Evolutionary conservation across 2,329 filamentous ascomycete species (phyloP).

Genomic region (Fusarium algeriense): DNA sequence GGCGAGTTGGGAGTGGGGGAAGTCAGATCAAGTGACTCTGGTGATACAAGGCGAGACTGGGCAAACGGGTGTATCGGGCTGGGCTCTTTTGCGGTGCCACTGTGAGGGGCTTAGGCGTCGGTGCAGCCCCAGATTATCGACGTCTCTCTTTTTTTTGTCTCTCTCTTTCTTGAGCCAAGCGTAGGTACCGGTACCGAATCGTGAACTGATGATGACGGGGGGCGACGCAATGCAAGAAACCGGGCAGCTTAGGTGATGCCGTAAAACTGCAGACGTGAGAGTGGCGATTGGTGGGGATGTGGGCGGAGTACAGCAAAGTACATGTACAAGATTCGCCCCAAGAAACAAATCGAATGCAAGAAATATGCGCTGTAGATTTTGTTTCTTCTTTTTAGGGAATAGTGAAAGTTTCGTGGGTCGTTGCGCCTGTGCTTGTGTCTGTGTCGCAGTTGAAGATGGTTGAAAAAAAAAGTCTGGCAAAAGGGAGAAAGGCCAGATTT

Average conservation of each 20-base stretch:
- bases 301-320: conserved; percentile 32
- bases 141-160: not conserved
- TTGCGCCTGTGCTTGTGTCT: conserved; percentile 3
- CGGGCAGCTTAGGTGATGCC: conserved; percentile 29
- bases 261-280: conserved; percentile 23
- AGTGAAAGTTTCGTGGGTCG: conserved; percentile 8
- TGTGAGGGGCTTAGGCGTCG: conserved; percentile 43
- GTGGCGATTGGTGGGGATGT: conserved; percentile 37
- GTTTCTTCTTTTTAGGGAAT: conserved; percentile 8
- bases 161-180: conserved; percentile 18
- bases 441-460: conserved; percentile 16
- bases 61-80: conserved; percentile 29
- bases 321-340: conserved; percentile 30
- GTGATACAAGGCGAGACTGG: conserved; percentile 28
- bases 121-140: conserved; percentile 24
- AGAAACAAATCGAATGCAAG: conserved; percentile 37
- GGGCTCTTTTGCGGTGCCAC: conserved; percentile 31
- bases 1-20: conserved; percentile 38
- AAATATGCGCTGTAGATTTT: conserved; percentile 18
- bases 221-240: conserved; percentile 33
- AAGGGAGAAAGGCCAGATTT: conserved; percentile 39
- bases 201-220: conserved; percentile 29
- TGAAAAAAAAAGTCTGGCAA: conserved; percentile 1
- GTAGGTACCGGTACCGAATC: conserved; percentile 6
- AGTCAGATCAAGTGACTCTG: conserved; percentile 19